Percentiles rank a stretch among this genome's conserved stretches.
These are phyloP conservation scores for Vitis hybrid DNA, from an alignment of 177 flowering plant species.

Conservation along the genomic window DNA sequence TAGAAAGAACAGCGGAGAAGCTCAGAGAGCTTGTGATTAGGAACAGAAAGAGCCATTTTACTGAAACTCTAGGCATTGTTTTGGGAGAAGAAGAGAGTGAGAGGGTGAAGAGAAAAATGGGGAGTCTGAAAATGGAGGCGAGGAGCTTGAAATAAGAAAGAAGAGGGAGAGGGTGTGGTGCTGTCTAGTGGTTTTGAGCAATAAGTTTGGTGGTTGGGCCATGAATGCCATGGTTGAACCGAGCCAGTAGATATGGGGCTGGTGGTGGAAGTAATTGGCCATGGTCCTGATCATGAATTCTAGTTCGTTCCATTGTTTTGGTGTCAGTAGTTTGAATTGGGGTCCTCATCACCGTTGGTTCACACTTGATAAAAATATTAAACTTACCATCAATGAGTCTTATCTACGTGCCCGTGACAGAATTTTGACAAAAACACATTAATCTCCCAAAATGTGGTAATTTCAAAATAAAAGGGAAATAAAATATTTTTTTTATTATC, in stretches of 20 bases:
- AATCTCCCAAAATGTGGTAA: no score
- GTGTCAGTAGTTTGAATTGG: background rate
- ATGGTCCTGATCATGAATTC: background rate
- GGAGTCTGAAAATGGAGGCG: background rate
- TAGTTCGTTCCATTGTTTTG: background rate
- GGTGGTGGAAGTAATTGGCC: slow-evolving; percentile 15
- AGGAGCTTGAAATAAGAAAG: slow-evolving; percentile 7
- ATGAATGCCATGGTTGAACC: slow-evolving; percentile 27
- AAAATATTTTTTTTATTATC: no score
- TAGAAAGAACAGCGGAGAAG: slow-evolving; percentile 8
- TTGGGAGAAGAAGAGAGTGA: background rate
- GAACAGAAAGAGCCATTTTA: slow-evolving; percentile 29
- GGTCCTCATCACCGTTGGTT: background rate
- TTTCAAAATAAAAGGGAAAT: no score
- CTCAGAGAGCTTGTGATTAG: slow-evolving; percentile 18
- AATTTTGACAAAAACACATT: no score
- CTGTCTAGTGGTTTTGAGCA: slow-evolving; percentile 14
- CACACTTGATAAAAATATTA: no score
- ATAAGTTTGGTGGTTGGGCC: slow-evolving; percentile 35
- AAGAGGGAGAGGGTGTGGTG: background rate
- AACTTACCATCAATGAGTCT: no score
- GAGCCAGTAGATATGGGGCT: slow-evolving; percentile 2
- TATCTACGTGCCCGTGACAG: no score
- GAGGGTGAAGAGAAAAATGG: background rate
- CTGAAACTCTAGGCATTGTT: slow-evolving; percentile 22